A percentile compares a stretch with the other conserved stretches of the same genome.
Conservation (phyloP, 2,329 filamentous ascomycete genomes). For the Colletotrichum falcatum region DNA sequence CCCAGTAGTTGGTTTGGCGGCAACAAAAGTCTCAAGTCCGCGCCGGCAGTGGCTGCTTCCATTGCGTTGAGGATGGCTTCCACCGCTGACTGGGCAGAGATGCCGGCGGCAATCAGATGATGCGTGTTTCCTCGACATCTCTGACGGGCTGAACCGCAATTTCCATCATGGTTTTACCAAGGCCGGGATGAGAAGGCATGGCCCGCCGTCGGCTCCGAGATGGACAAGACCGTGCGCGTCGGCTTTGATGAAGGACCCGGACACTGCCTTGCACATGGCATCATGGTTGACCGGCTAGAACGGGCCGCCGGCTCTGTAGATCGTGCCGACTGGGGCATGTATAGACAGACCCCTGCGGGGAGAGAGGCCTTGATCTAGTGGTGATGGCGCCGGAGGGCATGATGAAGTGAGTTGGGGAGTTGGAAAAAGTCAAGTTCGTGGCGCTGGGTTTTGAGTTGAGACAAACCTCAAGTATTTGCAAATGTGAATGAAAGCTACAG, state of each 20-base stretch:
- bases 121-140: slow-evolving; percentile 49
- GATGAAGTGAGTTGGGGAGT: slow-evolving; percentile 4
- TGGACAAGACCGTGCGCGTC: slow-evolving; percentile 61
- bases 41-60: slow-evolving; percentile 73
- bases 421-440: background rate
- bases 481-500: background rate
- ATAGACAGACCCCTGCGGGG: slow-evolving; percentile 58
- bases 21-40: slow-evolving; percentile 75
- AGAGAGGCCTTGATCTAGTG: slow-evolving; percentile 53
- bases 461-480: background rate
- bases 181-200: slow-evolving; percentile 54
- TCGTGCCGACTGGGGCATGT: slow-evolving; percentile 60
- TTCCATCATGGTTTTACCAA: slow-evolving; percentile 56
- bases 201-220: slow-evolving; percentile 60
- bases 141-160: slow-evolving; percentile 53
- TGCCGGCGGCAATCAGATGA: slow-evolving; percentile 59
- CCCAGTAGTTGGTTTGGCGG: slow-evolving; percentile 79
- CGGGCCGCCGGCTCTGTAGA: slow-evolving; percentile 55
- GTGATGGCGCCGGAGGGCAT: slow-evolving; percentile 49
- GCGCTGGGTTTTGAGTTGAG: background rate
- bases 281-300: slow-evolving; percentile 57
- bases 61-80: slow-evolving; percentile 75
- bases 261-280: slow-evolving; percentile 57
- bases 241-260: slow-evolving; percentile 54
- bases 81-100: slow-evolving; percentile 69